A percentile compares a stretch with the other conserved stretches of the same genome.
Evolutionary conservation across 305 asterid genomes (phyloP).

Genomic region (Fraxinus angustifolia): DNA sequence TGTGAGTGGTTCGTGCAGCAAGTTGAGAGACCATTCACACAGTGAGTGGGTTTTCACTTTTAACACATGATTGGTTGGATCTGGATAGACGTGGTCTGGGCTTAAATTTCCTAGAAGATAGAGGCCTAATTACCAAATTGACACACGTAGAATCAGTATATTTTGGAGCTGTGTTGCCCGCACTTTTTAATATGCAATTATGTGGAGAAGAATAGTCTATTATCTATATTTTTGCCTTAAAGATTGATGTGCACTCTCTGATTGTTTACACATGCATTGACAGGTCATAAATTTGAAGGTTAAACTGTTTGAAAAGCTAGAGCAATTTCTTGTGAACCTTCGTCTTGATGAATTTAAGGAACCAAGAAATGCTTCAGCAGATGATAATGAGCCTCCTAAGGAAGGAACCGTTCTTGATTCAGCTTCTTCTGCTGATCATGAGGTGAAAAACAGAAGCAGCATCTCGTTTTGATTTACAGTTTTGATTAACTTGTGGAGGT

Average conservation of each 20-base stretch:
- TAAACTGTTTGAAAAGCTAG: conserved; percentile 49
- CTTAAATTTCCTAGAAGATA: neutral
- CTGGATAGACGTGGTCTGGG: neutral
- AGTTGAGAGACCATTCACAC: neutral
- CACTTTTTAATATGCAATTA: neutral
- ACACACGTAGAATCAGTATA: neutral
- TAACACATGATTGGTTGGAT: neutral
- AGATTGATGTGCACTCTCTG: neutral
- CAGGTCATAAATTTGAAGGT: conserved; percentile 52
- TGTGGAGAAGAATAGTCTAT: neutral
- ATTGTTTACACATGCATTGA: conserved; percentile 20
- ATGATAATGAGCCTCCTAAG: conserved; percentile 19
- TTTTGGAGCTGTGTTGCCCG: neutral
- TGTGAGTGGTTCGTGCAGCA: neutral
- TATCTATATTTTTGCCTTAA: neutral
- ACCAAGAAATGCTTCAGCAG: conserved; percentile 28
- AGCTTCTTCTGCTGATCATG: conserved; percentile 33
- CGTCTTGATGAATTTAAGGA: conserved; percentile 43
- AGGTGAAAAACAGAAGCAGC: conserved; percentile 29
- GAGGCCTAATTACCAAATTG: neutral
- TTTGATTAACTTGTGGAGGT: neutral
- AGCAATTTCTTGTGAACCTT: conserved; percentile 49
- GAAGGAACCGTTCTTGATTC: conserved; percentile 26
- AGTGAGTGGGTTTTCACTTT: neutral
- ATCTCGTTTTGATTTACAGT: neutral